phyloP scores from a whole-genome alignment of 768 basidiomycete genomes.

The Collybiopsis confluens region DNA sequence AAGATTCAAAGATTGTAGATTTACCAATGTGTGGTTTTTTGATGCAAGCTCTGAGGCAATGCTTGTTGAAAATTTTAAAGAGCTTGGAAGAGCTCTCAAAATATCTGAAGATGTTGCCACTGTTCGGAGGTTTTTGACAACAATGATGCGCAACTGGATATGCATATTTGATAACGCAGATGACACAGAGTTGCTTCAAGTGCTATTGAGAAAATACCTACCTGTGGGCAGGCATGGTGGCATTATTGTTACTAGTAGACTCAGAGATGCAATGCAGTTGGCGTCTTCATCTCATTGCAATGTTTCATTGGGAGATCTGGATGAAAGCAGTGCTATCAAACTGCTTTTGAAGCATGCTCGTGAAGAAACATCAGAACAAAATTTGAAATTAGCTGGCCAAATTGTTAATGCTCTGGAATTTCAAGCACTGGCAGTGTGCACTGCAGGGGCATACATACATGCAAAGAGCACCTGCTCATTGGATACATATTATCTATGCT shows the following conservation, averaged over 20 bases:
- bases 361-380: neutral
- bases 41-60: slow-evolving; percentile 6
- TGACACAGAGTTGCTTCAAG: neutral
- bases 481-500: neutral
- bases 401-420: slow-evolving; percentile 7
- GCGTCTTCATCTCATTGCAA: neutral
- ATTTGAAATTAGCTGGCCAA: neutral
- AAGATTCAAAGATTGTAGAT: too few relatives aligned
- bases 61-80: slow-evolving; percentile 4
- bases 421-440: neutral
- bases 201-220: slow-evolving; percentile 1
- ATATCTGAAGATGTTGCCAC: neutral
- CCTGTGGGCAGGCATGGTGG: slow-evolving; percentile 9
- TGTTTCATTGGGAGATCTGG: neutral
- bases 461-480: neutral
- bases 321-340: slow-evolving; percentile 4
- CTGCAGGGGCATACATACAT: neutral
- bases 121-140: slow-evolving; percentile 3
- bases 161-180: neutral
- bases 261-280: neutral
- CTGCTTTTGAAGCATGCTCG: neutral
- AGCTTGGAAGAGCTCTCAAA: neutral
- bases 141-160: slow-evolving; percentile 9
- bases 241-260: slow-evolving; percentile 12
- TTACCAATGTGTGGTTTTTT: neutral